Conservation (phyloP, 1,284 basidiomycete species). For the Rhodotorula sp. region DNA sequence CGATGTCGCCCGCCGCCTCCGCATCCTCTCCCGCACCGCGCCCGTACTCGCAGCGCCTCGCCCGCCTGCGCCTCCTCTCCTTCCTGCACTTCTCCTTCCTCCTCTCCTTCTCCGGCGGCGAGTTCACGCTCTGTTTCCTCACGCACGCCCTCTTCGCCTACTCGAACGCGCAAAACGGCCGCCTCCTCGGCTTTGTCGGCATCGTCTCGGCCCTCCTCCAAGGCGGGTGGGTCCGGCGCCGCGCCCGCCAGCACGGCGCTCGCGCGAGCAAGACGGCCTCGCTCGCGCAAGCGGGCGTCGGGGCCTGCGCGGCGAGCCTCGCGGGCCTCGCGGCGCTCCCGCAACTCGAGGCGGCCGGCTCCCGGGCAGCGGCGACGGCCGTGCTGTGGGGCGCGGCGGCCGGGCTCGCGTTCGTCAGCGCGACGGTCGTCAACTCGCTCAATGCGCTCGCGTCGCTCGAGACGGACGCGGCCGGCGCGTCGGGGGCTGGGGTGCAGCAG, state of each 20-base stretch:
- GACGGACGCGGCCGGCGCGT: conserved; percentile 59
- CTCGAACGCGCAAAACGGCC: conserved; percentile 84
- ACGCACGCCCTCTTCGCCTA: conserved; percentile 82
- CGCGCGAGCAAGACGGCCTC: conserved; percentile 62
- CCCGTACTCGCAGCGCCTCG: conserved; percentile 1
- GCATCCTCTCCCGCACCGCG: background rate
- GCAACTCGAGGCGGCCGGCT: conserved; percentile 49
- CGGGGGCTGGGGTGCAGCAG: too few species aligned
- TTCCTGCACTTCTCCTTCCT: conserved; percentile 77
- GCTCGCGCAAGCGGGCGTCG: conserved; percentile 63
- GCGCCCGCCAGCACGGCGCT: conserved; percentile 57
- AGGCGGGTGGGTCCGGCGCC: conserved; percentile 82
- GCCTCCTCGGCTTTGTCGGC: conserved; percentile 77
- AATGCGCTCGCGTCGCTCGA: conserved; percentile 82
- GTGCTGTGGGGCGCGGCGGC: conserved; percentile 60
- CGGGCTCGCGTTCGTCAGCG: conserved; percentile 82
- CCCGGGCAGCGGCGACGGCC: background rate
- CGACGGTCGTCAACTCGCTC: conserved; percentile 85
- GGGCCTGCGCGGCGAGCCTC: conserved; percentile 68
- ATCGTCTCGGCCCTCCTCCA: conserved; percentile 82
- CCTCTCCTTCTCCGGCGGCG: conserved; percentile 83
- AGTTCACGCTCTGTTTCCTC: conserved; percentile 87
- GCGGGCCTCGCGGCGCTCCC: conserved; percentile 70
- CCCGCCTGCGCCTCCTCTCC: conserved; percentile 56
- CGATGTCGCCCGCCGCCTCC: background rate